These are phyloP conservation scores for Elongisporangium senticosum DNA, from an alignment of 352 stramenopile species.

Conservation along the genomic window DNA sequence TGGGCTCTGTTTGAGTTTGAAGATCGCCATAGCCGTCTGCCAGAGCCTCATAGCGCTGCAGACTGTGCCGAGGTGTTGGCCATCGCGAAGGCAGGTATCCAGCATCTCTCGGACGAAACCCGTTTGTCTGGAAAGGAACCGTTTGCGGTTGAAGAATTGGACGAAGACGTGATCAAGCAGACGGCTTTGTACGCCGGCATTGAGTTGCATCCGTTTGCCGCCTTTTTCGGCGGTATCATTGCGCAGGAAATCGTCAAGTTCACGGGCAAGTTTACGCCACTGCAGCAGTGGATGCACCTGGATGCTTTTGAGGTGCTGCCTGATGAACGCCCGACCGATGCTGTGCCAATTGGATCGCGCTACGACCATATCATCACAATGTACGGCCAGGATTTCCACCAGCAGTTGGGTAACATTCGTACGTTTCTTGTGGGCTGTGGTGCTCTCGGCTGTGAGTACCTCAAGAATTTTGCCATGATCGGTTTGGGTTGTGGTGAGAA, in stretches of 20 bases:
- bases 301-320: slow-evolving; percentile 80
- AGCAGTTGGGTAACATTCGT: slow-evolving; percentile 54
- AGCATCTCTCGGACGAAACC: slow-evolving; percentile 61
- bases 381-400: slow-evolving; percentile 67
- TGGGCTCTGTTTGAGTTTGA: slow-evolving; percentile 83
- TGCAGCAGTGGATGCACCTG: slow-evolving; percentile 84
- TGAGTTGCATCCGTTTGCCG: slow-evolving; percentile 76
- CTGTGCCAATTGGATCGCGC: slow-evolving; percentile 47
- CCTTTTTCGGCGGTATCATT: slow-evolving; percentile 77
- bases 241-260: slow-evolving; percentile 88
- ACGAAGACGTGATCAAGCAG: slow-evolving; percentile 60
- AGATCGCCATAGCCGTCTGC: slow-evolving; percentile 53
- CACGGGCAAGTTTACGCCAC: slow-evolving; percentile 79
- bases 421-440: slow-evolving; percentile 83
- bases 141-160: slow-evolving; percentile 65
- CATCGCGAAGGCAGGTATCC: slow-evolving; percentile 61
- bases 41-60: slow-evolving; percentile 54
- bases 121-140: slow-evolving; percentile 33
- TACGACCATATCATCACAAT: slow-evolving; percentile 79
- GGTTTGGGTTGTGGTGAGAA: slow-evolving; percentile 71
- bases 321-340: slow-evolving; percentile 48
- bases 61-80: slow-evolving; percentile 59
- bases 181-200: slow-evolving; percentile 50
- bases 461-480: slow-evolving; percentile 87
- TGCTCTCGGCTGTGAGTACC: slow-evolving; percentile 76